These are phyloP conservation scores for Fusarium napiforme DNA, from an alignment of 2,329 filamentous ascomycete genomes.

Conservation along the genomic window DNA sequence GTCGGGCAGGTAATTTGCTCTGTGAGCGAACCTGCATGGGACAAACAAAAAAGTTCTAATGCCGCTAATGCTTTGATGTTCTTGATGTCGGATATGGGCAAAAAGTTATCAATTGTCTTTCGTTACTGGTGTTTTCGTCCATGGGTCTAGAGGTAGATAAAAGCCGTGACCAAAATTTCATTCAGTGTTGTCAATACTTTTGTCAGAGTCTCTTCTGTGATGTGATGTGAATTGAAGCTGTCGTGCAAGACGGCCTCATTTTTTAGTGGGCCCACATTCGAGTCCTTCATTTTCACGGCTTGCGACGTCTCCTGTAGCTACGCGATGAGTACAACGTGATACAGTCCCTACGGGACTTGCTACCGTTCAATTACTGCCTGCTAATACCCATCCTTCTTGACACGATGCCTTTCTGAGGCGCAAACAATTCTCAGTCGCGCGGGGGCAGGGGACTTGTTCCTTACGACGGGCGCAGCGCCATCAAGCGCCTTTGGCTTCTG, in stretches of 20 bases:
- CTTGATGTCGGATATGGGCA: constrained; percentile 32
- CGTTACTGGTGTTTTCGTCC: constrained; percentile 35
- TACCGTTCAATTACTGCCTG: not conserved
- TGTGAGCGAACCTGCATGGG: constrained; percentile 24
- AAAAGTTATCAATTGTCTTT: constrained; percentile 39
- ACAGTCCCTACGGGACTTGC: not conserved
- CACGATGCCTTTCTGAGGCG: rapidly evolving
- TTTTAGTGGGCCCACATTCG: not conserved
- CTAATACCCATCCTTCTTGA: too few relatives aligned
- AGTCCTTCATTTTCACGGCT: not conserved
- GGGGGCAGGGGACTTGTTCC: too few relatives aligned
- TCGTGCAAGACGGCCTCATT: not conserved
- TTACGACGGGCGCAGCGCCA: not conserved
- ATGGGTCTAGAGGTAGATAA: constrained; percentile 44
- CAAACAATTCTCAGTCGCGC: not conserved
- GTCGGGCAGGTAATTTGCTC: constrained; percentile 27
- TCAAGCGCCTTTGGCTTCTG: not conserved
- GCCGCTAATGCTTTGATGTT: constrained; percentile 42
- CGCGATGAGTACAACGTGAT: not conserved
- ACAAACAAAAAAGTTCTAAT: constrained; percentile 29
- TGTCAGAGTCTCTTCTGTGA: not conserved
- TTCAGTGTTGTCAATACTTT: constrained; percentile 5
- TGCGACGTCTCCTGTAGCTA: not conserved
- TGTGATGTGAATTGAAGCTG: not conserved
- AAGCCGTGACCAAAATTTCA: constrained; percentile 38